Conservation (phyloP, 331 rosid genomes). For the Malus hybrid region DNA sequence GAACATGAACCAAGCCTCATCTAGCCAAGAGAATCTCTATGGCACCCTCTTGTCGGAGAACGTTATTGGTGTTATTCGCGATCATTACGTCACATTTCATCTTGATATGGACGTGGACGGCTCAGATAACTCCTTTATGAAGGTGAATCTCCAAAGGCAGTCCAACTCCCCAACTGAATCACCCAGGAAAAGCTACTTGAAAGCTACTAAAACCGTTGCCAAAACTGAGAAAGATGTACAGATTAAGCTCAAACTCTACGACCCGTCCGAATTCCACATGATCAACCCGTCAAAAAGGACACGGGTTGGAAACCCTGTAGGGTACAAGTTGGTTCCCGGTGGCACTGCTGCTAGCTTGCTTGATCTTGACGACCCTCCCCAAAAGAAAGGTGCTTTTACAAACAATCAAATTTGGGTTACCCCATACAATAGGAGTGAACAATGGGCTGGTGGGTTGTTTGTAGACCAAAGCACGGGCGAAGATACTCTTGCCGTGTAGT, state of each 20-base stretch:
- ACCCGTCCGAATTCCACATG: constrained; percentile 76
- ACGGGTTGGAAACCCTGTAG: constrained; percentile 73
- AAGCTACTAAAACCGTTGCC: constrained; percentile 61
- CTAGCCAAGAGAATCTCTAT: constrained; percentile 35
- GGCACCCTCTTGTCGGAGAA: constrained; percentile 82
- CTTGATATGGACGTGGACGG: constrained; percentile 91
- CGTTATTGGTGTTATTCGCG: constrained; percentile 76
- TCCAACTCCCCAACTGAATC: constrained; percentile 44
- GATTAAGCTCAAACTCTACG: constrained; percentile 52
- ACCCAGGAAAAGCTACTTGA: constrained; percentile 68
- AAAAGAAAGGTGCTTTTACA: constrained; percentile 76
- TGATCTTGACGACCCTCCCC: constrained; percentile 72
- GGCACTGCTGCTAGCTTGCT: constrained; percentile 70
- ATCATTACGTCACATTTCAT: constrained; percentile 60
- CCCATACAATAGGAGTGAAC: constrained; percentile 62
- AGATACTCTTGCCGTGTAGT: constrained; percentile 75
- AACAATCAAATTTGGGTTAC: constrained; percentile 93
- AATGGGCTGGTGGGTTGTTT: constrained; percentile 84
- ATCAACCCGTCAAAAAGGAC: constrained; percentile 52
- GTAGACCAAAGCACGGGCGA: constrained; percentile 67
- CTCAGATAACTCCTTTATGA: constrained; percentile 58
- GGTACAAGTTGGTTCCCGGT: constrained; percentile 76
- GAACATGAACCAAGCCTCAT: constrained; percentile 36
- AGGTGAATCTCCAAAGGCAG: constrained; percentile 48
- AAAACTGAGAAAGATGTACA: constrained; percentile 83